Base-by-base conservation (phyloP, 441 rosid species). In the Arabidopsis hybrid region DNA sequence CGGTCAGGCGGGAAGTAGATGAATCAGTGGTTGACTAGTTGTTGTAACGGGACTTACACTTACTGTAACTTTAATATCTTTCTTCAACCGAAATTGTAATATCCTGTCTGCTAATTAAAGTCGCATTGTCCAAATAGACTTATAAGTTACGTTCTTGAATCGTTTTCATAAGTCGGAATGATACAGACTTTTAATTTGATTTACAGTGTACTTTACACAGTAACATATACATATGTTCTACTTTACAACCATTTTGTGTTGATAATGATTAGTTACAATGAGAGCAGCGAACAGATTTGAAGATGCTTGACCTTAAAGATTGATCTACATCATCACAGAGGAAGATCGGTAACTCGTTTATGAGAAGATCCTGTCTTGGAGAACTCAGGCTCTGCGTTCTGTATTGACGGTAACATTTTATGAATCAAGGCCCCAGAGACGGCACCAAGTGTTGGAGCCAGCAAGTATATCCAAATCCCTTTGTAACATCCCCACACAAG, bases 361-460 rank as follows among this genome's bases (percentile, higher is more conserved):
- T 71, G 85, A 78, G 87, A 92, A 17, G 96, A 89, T 0, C 75
- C 81, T 67, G 86, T 85, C 79, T 82, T 89, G 71, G 92, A 86
- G 61, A 87, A 84, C 79, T 95, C 94, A 5, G 85, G 65, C 49
- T 88, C 60, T 12, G 97, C 82, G 82, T 82, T 88, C 76, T 90
- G 83, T 4, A 17, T 72, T 52, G 73, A 9, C 7, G 77, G 62
- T 67, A 72, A 67, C 59, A 78, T n/a, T 45, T 43, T 72, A 67
- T 72, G 36, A 67, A 78, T 71, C 73, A 42, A 67, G 47, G 81
- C 69, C 36, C 32, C 81, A 16, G 77, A 52, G 53, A 72, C 45
- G 8, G 81, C 77, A 26, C 81, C 77, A 65, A 72, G 69, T 43
- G 77, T 78, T 59, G 81, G 81, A 71, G 81, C 55, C 8, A 72